Conservation (phyloP, 371 early-diverging fungal species). For the Nematocida parisii region DNA sequence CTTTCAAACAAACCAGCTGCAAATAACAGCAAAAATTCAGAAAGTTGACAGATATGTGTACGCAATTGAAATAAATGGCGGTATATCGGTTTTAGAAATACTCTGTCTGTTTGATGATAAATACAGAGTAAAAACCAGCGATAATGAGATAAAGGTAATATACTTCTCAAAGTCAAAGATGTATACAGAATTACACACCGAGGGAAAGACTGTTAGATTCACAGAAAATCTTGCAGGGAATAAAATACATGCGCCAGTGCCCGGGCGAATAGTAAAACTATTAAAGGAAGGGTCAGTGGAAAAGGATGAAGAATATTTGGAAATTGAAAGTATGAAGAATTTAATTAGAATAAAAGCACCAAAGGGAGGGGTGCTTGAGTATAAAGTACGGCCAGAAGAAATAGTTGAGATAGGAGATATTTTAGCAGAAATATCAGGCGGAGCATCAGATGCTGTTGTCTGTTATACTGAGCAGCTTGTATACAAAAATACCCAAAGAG, state of each 20-base stretch:
- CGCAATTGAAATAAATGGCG: slow-evolving; percentile 18
- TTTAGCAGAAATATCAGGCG: slow-evolving; percentile 19
- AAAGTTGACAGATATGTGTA: neutral
- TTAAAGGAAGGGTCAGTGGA: slow-evolving; percentile 82
- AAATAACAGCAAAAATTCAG: neutral
- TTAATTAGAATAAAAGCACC: slow-evolving; percentile 78
- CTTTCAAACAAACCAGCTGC: slow-evolving; percentile 15
- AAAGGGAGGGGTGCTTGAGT: neutral
- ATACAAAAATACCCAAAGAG: slow-evolving; percentile 20
- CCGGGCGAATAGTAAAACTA: slow-evolving; percentile 89
- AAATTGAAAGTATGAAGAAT: slow-evolving; percentile 99
- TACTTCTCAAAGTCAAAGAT: slow-evolving; percentile 15
- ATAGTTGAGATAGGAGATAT: slow-evolving; percentile 29
- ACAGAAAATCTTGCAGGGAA: slow-evolving; percentile 68
- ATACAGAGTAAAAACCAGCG: slow-evolving; percentile 18
- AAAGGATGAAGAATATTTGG: slow-evolving; percentile 83
- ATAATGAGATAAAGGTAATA: slow-evolving; percentile 4
- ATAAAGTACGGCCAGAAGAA: slow-evolving; percentile 10
- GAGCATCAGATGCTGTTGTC: neutral
- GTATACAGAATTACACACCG: neutral
- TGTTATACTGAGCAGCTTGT: slow-evolving; percentile 23
- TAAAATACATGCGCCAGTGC: slow-evolving; percentile 82
- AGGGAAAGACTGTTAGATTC: slow-evolving; percentile 17
- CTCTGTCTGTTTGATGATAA: slow-evolving; percentile 2
- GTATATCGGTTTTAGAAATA: slow-evolving; percentile 41